These are phyloP conservation scores for Leccinum holopus DNA, from an alignment of 1,284 basidiomycete species.

Conservation along the genomic window DNA sequence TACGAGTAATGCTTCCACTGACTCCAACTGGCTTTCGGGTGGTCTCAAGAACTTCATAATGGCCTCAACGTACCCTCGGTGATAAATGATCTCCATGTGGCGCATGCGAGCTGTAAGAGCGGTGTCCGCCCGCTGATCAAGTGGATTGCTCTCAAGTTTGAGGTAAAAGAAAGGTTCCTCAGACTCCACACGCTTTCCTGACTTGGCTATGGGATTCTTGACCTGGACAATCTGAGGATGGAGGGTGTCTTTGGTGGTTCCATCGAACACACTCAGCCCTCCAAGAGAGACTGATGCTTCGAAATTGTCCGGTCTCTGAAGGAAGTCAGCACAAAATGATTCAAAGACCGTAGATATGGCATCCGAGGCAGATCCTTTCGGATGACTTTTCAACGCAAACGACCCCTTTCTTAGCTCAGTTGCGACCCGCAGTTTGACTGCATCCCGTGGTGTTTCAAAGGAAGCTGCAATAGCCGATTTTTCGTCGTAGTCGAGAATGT, in stretches of 20 bases:
- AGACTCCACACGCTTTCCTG: slow-evolving; percentile 32
- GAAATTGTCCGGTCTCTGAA: slow-evolving; percentile 84
- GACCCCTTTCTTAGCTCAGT: slow-evolving; percentile 86
- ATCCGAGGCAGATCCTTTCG: slow-evolving; percentile 63
- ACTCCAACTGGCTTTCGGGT: slow-evolving; percentile 93
- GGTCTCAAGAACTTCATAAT: slow-evolving; percentile 94
- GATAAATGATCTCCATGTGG: slow-evolving; percentile 98
- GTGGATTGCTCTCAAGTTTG: slow-evolving; percentile 91
- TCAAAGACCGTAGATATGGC: slow-evolving; percentile 91
- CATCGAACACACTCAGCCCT: slow-evolving; percentile 90
- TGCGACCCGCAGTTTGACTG: slow-evolving; percentile 76
- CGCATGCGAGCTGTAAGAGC: slow-evolving; percentile 90
- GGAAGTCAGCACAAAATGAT: slow-evolving; percentile 80
- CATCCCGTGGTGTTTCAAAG: slow-evolving; percentile 76
- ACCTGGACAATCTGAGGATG: slow-evolving; percentile 95
- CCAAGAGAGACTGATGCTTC: slow-evolving; percentile 83
- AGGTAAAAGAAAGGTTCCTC: slow-evolving; percentile 89
- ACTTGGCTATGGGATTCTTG: slow-evolving; percentile 50
- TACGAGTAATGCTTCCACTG: slow-evolving; percentile 86
- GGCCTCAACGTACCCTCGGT: slow-evolving; percentile 91
- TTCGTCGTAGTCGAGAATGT: slow-evolving; percentile 93
- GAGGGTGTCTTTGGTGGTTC: slow-evolving; percentile 78
- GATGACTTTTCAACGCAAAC: slow-evolving; percentile 75
- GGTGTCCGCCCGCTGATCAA: slow-evolving; percentile 92
- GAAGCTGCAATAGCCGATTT: slow-evolving; percentile 69